Conservation (phyloP, 192 early-diverging fungal species). For the Kappamyces sp. region DNA sequence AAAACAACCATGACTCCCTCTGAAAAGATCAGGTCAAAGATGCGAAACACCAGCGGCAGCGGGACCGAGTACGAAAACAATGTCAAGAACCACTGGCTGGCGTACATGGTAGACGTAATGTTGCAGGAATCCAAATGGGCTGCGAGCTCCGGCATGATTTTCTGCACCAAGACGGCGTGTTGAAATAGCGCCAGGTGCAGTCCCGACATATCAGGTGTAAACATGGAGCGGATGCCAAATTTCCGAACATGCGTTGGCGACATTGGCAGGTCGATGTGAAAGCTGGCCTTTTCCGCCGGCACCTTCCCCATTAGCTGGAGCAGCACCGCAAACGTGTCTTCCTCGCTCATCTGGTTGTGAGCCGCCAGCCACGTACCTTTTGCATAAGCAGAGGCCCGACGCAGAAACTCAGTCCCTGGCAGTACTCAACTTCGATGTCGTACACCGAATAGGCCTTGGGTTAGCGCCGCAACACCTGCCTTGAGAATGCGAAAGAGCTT, state of each 20-base stretch:
- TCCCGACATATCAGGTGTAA: conserved; percentile 77
- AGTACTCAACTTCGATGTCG: conserved; percentile 90
- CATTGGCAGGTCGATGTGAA: neutral
- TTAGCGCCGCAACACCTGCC: too few species aligned
- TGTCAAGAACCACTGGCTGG: conserved; percentile 97
- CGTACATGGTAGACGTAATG: conserved; percentile 85
- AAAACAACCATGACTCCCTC: conserved; percentile 66
- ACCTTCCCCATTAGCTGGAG: conserved; percentile 71
- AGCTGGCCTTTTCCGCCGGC: neutral
- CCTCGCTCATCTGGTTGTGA: conserved; percentile 70
- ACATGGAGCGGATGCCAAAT: conserved; percentile 83
- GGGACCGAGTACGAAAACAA: conserved; percentile 92
- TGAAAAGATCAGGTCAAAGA: conserved; percentile 87
- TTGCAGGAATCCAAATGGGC: conserved; percentile 71
- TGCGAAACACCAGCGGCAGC: conserved; percentile 74
- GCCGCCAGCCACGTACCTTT: conserved; percentile 48
- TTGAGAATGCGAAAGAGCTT: conserved; percentile 75
- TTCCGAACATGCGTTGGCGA: neutral
- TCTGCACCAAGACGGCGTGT: conserved; percentile 72
- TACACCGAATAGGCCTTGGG: conserved; percentile 75
- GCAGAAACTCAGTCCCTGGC: conserved; percentile 87
- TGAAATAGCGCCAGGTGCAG: conserved; percentile 80
- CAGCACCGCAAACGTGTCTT: conserved; percentile 85
- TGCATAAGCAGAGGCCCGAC: conserved; percentile 77
- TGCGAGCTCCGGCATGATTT: conserved; percentile 72